These are phyloP conservation scores for Tolypocladium paradoxum DNA, from an alignment of 2,329 filamentous ascomycete genomes.

Conservation along the genomic window DNA sequence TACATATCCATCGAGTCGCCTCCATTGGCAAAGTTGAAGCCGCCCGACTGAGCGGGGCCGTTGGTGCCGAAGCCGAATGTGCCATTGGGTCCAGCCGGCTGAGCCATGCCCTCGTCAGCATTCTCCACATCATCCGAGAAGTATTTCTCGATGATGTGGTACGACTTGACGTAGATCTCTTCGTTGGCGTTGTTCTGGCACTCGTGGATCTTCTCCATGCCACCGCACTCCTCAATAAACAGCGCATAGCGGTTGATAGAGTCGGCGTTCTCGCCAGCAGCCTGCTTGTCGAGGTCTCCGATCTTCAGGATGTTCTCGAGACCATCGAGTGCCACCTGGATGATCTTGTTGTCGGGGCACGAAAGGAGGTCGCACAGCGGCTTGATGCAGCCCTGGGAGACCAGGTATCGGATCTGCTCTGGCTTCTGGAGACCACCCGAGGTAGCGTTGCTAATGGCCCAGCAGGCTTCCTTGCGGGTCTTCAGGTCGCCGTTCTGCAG, in stretches of 20 bases:
- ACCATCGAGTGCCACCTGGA: conserved; percentile 94
- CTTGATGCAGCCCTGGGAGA: conserved; percentile 90
- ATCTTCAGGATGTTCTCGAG: conserved; percentile 99
- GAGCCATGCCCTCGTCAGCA: conserved; percentile 69
- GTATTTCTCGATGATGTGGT: conserved; percentile 99
- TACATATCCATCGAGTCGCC: conserved; percentile 57
- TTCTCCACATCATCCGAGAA: conserved; percentile 98
- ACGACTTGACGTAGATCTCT: conserved; percentile 99
- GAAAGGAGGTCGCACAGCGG: conserved; percentile 88
- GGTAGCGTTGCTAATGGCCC: conserved; percentile 98
- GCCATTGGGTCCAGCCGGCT: conserved; percentile 56
- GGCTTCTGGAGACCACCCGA: conserved; percentile 97
- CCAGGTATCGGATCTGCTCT: conserved; percentile 93
- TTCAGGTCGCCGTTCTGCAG: conserved; percentile 96
- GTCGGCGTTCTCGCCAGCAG: conserved; percentile 61
- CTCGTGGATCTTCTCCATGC: conserved; percentile 99
- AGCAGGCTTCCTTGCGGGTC: conserved; percentile 98
- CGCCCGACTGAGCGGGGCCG: conserved; percentile 53
- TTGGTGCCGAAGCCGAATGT: conserved; percentile 71
- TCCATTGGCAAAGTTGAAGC: conserved; percentile 86
- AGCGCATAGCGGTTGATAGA: conserved; percentile 93
- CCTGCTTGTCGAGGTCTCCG: conserved; percentile 95
- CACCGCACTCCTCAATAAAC: conserved; percentile 96
- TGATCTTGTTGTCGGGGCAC: conserved; percentile 99
- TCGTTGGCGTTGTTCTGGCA: conserved; percentile 99